Base-by-base conservation (phyloP, 805 yeast genomes). In the Saccharomycopsis schoenii region DNA sequence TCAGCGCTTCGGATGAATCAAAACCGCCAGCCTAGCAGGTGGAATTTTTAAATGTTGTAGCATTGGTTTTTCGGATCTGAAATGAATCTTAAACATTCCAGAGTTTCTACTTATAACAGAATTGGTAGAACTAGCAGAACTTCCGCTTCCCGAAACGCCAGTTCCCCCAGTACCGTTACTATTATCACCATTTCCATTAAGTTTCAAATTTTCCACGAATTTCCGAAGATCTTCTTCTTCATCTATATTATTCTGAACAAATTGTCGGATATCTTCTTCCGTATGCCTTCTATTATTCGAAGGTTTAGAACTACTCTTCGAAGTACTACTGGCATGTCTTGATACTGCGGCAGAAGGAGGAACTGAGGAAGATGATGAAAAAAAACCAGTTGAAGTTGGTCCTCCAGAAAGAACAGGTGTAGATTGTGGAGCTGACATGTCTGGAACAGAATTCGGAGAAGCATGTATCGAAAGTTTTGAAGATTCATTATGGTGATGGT, bases 41-140 rank as follows among this genome's bases (percentile, higher is more conserved):
- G 63, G 63, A n/a, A 61, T n/a, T 17, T 55, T 58, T 41, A 61
- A 54, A 25, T 57, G 37, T 40, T 61, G 63, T 15, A 61, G 25
- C 25, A 61, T 25, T 29, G 63, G 63, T 24, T 54, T 61, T 12
- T 55, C 63, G 2, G 47, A 41, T 43, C 61, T 41, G 19, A 43
- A 61, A 14, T 51, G 55, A 2, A 60, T 43, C 40, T 60, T 55
- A 14, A 29, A 24, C 25, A 34, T 34, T 39, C 37, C 36, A n/a
- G 21, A 59, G 21, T 40, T 56, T 17, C 47, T 39, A 36, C 59
- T 50, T 2, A 42, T 50, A 15, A 43, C 51, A 15, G 39, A 57
- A 36, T 41, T 24, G 6, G 47, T 41, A 37, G 34, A 57, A 34
- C 55, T 34, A 19, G 19, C 43, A 34, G 41, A 8, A 12, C 36